phyloP scores from a whole-genome alignment of 2,329 filamentous ascomycete species.

The Chalaropsis thielavioides region DNA sequence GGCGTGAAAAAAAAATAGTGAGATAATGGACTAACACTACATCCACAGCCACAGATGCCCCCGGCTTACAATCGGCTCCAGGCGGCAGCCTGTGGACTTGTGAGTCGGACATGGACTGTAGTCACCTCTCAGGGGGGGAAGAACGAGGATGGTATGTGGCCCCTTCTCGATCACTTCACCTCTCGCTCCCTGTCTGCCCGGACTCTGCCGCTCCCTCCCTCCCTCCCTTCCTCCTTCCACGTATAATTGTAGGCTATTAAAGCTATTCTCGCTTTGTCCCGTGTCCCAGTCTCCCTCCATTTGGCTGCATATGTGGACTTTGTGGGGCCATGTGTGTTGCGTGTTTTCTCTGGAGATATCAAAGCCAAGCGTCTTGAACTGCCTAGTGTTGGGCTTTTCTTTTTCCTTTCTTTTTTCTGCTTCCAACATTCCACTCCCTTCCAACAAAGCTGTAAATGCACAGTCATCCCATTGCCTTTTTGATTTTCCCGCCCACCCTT shows the following conservation, averaged over 20 bases:
- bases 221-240: not conserved
- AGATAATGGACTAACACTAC: constrained; percentile 14
- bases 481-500: not conserved
- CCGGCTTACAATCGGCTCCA: constrained; percentile 4
- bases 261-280: not conserved
- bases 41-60: not conserved
- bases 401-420: not conserved
- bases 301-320: not conserved
- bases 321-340: too few species aligned
- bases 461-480: not conserved
- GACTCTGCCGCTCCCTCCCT: not conserved
- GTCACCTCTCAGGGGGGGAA: constrained; percentile 62
- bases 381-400: not conserved
- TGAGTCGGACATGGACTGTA: constrained; percentile 68
- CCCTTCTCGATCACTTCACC: constrained; percentile 16
- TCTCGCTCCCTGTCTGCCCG: not conserved
- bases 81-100: constrained; percentile 63
- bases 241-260: not conserved
- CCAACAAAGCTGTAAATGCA: not conserved
- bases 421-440: not conserved
- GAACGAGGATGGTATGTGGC: constrained; percentile 71
- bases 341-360: too few species aligned
- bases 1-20: too few species aligned
- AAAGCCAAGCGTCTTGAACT: not conserved
- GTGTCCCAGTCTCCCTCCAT: not conserved